A percentile compares a stretch with the other conserved stretches of the same genome.
Evolutionary conservation across 305 asterid genomes (phyloP).

Genomic region (Nicotiana rustica): DNA sequence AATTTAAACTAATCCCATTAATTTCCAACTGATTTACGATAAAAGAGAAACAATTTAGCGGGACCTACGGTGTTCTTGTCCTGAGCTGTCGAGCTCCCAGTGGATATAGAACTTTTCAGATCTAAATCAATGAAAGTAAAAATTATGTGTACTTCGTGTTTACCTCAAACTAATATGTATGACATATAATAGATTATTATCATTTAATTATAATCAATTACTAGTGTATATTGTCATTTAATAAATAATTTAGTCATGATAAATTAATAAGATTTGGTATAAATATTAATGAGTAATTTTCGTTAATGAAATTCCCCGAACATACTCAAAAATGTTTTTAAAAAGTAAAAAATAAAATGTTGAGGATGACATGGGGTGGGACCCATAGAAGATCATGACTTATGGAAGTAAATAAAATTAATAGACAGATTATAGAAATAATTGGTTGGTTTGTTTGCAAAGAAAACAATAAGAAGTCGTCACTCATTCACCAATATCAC

Average conservation of each 20-base stretch:
- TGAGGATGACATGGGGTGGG: not conserved
- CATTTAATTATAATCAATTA: too few species aligned
- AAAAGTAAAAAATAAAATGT: not conserved
- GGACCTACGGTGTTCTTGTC: not conserved
- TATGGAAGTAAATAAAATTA: conserved; percentile 17
- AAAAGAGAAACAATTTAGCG: not conserved
- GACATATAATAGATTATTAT: too few species aligned
- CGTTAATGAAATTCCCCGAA: not conserved
- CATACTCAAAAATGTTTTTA: not conserved
- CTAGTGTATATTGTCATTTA: too few species aligned
- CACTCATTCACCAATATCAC: conserved; percentile 24
- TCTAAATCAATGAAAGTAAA: not conserved
- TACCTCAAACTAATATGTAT: too few species aligned
- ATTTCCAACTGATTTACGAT: not conserved
- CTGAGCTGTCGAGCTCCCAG: not conserved
- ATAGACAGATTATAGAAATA: not conserved
- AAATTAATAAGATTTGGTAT: too few species aligned
- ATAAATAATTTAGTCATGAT: too few species aligned
- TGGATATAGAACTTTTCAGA: not conserved
- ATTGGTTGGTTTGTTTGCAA: not conserved
- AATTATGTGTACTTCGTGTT: too few species aligned
- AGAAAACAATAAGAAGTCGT: conserved; percentile 15
- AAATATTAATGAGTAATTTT: not conserved
- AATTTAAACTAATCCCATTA: not conserved
- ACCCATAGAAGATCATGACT: not conserved